Evolutionary conservation across 164 flowering plant species (phyloP), one percentile per base, ranked within the genome.

Genomic region (Vitis rotundifolia): DNA sequence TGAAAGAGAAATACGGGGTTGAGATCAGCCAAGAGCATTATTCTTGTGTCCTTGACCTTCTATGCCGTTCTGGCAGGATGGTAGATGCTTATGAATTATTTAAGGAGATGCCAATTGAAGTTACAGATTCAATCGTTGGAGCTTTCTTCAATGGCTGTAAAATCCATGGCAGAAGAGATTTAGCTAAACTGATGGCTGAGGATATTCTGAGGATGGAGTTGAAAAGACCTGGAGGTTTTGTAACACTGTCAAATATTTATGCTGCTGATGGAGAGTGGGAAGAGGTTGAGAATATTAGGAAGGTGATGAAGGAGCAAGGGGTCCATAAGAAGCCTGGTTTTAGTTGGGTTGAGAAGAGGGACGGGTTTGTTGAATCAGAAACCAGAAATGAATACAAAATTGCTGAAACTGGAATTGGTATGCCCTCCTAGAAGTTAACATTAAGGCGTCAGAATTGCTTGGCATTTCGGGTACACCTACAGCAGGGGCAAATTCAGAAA

Each of bases 71-170:
- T 60, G 92, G 94, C 58, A 82, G 71, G 73, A 76, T 88, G 61
- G 75, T 44, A 29, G 92, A 91, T 68, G 91, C 92, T 76, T 88
- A 82, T 75, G 82, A 82, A 31, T 64, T 88, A 56, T 71, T 87
- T 57, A 83, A 78, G 68, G 77, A 75, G 16, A 83, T 85, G 79
- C 69, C 80, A 10, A 31, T 67, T 11, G 77, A 76, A 51, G 56
- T 78, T 3, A 86, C 80, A 18, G 91, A 90, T 59, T 87, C 93
- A 11, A 75, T 82, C 10, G 18, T 78, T 48, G 91, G 93, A 26
- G 90, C 97, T 28, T 86, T 91, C 71, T 74, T 88, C 19, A 84
- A 85, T 76, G 94, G 97, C 16, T 91, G 93, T 64, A 78, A 69
- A 69, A 72, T 88, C 8, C 87, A 90, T 75, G 85, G 79, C 59